Evolutionary conservation across 2,329 filamentous ascomycete genomes (phyloP).

Genomic region (Pseudocercospora fijiensis): DNA sequence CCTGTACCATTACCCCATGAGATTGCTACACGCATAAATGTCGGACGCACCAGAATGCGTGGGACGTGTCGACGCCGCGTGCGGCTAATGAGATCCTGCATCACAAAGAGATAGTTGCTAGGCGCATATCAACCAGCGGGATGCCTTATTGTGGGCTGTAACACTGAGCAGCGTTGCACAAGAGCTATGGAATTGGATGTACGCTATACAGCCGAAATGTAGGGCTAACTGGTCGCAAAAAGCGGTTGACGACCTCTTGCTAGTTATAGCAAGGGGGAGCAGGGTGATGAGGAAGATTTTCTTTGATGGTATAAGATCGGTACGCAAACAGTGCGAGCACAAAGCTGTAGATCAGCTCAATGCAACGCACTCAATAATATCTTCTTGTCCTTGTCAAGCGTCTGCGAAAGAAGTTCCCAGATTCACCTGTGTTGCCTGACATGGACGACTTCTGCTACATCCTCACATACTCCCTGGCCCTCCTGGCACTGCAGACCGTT

Average conservation of each 20-base stretch:
- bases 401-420: background rate
- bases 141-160: too few relatives aligned
- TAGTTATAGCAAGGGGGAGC: background rate
- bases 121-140: too few relatives aligned
- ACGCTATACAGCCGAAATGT: too few relatives aligned
- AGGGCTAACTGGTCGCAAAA: background rate
- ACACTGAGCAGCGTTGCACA: too few relatives aligned
- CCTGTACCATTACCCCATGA: background rate
- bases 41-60: background rate
- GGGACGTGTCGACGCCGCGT: background rate
- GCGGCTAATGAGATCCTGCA: background rate
- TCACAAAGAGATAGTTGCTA: background rate
- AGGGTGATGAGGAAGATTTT: background rate
- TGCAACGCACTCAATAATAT: background rate
- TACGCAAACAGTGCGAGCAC: background rate
- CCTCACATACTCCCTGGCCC: background rate
- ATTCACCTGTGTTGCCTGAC: background rate
- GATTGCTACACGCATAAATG: background rate
- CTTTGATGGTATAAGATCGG: background rate
- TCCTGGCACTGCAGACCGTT: background rate
- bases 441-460: slow-evolving; percentile 1
- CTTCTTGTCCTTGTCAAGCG: background rate
- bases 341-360: background rate
- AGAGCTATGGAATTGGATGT: too few relatives aligned
- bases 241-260: background rate